phyloP scores from a whole-genome alignment of 192 early-diverging fungal species.

The Coemansia sp. region DNA sequence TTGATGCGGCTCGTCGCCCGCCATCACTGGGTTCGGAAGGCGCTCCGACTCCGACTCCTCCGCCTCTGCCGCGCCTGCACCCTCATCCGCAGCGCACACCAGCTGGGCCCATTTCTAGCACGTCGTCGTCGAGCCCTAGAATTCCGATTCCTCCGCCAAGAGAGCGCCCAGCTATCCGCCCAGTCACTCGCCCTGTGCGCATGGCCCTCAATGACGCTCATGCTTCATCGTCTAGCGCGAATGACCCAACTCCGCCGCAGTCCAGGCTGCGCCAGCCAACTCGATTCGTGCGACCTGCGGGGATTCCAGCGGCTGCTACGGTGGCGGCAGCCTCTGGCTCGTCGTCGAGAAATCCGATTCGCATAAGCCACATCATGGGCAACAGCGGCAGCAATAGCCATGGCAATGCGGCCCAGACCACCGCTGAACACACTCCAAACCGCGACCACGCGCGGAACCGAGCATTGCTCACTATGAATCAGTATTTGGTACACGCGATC shows the following conservation, averaged over 20 bases:
- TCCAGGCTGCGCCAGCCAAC: neutral
- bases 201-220: neutral
- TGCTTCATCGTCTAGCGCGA: neutral
- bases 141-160: slow-evolving; percentile 1
- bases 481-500: neutral
- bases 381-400: neutral
- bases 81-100: neutral
- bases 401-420: neutral
- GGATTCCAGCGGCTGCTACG: neutral
- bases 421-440: neutral
- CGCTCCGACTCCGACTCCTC: neutral
- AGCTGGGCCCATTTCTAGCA: neutral
- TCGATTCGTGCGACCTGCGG: neutral
- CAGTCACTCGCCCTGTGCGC: neutral
- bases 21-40: neutral
- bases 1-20: neutral
- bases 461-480: neutral
- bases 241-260: neutral
- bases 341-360: slow-evolving; percentile 4
- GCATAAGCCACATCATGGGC: slow-evolving; percentile 9
- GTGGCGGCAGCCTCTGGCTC: neutral
- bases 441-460: neutral
- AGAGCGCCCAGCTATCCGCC: neutral
- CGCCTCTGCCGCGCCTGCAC: neutral
- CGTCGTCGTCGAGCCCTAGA: neutral